Evolutionary conservation across 352 stramenopile genomes (phyloP).

Genomic region (Elongisporangium undulatum): DNA sequence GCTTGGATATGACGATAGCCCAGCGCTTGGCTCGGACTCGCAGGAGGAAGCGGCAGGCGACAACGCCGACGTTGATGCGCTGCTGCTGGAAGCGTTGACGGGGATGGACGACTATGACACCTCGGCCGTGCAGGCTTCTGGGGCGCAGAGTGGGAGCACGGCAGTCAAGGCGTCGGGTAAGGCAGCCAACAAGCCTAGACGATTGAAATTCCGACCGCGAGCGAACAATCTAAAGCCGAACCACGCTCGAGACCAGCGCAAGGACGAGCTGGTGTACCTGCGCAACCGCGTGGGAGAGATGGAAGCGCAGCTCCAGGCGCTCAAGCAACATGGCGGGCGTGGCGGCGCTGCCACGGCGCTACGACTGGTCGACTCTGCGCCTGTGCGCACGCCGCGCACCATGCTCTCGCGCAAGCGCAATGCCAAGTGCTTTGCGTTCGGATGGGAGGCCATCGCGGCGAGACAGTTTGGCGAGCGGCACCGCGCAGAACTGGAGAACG

Average conservation of each 20-base stretch:
- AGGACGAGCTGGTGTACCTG: slow-evolving; percentile 16
- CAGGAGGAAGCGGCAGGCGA: background rate
- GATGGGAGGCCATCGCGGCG: slow-evolving; percentile 42
- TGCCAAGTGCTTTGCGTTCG: slow-evolving; percentile 5
- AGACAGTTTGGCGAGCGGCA: slow-evolving; percentile 29
- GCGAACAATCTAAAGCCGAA: slow-evolving; percentile 13
- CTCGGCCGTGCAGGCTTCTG: background rate
- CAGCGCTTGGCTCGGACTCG: background rate
- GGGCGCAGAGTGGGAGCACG: background rate
- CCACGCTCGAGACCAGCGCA: slow-evolving; percentile 20
- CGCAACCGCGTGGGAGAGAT: slow-evolving; percentile 21
- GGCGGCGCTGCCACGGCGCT: background rate
- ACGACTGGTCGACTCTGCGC: background rate
- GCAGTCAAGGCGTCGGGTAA: background rate
- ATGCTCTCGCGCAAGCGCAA: background rate
- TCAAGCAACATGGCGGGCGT: slow-evolving; percentile 6
- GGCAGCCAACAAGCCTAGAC: background rate
- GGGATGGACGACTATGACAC: background rate
- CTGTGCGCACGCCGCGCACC: background rate
- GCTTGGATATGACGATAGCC: background rate
- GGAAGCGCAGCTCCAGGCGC: slow-evolving; percentile 15
- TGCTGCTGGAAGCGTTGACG: background rate
- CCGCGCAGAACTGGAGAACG: slow-evolving; percentile 41
- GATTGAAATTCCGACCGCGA: background rate
- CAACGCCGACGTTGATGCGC: background rate